These are phyloP conservation scores for Gomphus sp. DNA, from an alignment of 1,284 basidiomycete species.

Conservation along the genomic window DNA sequence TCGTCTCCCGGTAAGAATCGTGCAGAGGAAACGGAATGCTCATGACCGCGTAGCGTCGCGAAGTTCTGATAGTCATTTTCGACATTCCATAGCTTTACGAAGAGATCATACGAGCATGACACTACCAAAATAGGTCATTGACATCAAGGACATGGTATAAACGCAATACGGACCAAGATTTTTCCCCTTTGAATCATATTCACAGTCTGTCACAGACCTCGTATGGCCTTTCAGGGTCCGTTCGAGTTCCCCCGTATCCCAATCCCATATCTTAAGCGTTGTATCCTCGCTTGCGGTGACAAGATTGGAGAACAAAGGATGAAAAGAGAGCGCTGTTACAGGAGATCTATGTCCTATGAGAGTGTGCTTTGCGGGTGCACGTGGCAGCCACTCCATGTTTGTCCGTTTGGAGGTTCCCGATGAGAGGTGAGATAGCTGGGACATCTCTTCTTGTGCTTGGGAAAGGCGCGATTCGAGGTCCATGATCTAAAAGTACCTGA, in stretches of 20 bases:
- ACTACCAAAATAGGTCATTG: constrained; percentile 37
- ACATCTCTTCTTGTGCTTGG: constrained; percentile 67
- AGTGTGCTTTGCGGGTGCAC: constrained; percentile 69
- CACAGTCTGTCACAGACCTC: constrained; percentile 78
- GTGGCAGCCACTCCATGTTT: constrained; percentile 74
- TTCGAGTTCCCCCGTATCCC: constrained; percentile 92
- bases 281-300: constrained; percentile 84
- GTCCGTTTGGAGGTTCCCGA: constrained; percentile 49
- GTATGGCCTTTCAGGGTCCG: constrained; percentile 89
- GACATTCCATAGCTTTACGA: constrained; percentile 89
- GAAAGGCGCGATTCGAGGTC: constrained; percentile 78
- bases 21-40: constrained; percentile 82
- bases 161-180: constrained; percentile 53
- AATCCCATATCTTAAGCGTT: constrained; percentile 90
- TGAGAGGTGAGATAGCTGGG: constrained; percentile 49
- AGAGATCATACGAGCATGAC: constrained; percentile 83
- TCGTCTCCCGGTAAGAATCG: constrained; percentile 81
- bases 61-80: constrained; percentile 84
- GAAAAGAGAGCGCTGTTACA: constrained; percentile 77
- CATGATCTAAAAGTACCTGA: constrained; percentile 53
- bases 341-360: constrained; percentile 75
- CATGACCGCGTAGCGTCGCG: constrained; percentile 83
- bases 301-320: constrained; percentile 76
- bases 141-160: neutral
- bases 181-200: constrained; percentile 81